These are phyloP conservation scores for Suhomyces bokatorum DNA, from an alignment of 1,139 yeast species.

Conservation along the genomic window DNA sequence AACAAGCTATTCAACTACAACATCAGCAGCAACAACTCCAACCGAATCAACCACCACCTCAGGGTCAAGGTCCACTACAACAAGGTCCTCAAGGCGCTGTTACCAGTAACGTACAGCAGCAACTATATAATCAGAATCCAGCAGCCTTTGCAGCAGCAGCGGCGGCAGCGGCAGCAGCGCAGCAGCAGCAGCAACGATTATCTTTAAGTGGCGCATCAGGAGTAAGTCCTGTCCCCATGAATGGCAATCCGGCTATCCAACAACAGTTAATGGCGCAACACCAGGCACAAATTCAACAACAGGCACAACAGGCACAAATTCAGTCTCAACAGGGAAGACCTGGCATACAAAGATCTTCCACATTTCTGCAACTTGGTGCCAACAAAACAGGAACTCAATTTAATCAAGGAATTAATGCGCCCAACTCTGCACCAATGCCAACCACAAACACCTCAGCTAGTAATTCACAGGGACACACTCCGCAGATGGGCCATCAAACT, in stretches of 20 bases:
- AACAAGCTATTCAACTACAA: constrained; percentile 6
- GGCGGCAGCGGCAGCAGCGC: background rate
- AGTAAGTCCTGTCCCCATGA: constrained; percentile 9
- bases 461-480: constrained; percentile 30
- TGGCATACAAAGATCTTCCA: constrained; percentile 23
- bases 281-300: constrained; percentile 8
- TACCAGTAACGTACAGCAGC: constrained; percentile 7
- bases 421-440: constrained; percentile 30
- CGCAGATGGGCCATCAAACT: constrained; percentile 29
- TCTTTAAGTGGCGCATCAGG: constrained; percentile 10
- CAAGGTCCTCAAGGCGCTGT: constrained; percentile 1
- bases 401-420: constrained; percentile 18
- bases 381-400: constrained; percentile 10
- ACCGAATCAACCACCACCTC: constrained; percentile 5
- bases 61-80: constrained; percentile 1
- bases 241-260: constrained; percentile 7
- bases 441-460: constrained; percentile 21
- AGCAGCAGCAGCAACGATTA: constrained; percentile 9
- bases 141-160: constrained; percentile 17
- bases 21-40: constrained; percentile 15
- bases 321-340: constrained; percentile 19
- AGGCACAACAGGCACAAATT: constrained; percentile 7
- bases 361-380: constrained; percentile 12
- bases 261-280: constrained; percentile 10
- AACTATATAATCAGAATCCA: constrained; percentile 8